phyloP scores from a whole-genome alignment of 2,329 filamentous ascomycete species.

The Fusarium solani-melongenae region DNA sequence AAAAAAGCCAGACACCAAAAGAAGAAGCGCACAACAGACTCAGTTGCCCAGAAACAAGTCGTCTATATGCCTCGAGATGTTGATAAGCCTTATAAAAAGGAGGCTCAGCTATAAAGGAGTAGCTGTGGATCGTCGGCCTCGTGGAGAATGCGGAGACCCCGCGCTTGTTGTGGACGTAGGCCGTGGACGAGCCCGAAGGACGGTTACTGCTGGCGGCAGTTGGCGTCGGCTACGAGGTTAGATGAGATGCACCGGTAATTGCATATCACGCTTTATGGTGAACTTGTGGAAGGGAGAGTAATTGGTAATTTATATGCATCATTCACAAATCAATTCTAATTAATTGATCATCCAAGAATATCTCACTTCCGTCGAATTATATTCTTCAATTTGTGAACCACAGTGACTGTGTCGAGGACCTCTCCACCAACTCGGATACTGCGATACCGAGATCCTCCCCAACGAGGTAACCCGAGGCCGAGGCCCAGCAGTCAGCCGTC shows the following conservation, averaged over 20 bases:
- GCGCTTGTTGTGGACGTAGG: constrained; percentile 1
- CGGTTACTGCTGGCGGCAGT: constrained; percentile 27
- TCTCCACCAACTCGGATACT: neutral
- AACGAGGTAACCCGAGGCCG: constrained; percentile 32
- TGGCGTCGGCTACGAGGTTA: constrained; percentile 23
- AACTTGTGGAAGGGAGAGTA: neutral
- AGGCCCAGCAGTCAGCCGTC: neutral
- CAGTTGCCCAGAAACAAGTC: neutral
- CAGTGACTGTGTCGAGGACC: neutral
- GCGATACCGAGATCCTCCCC: constrained; percentile 10
- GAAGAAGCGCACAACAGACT: neutral
- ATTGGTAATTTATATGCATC: neutral
- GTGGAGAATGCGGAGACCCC: constrained; percentile 38
- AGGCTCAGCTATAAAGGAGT: constrained; percentile 22
- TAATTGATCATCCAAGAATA: too few relatives aligned
- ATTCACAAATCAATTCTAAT: neutral
- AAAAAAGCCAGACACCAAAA: neutral
- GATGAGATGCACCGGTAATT: constrained; percentile 4
- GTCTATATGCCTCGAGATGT: neutral
- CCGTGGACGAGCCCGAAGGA: neutral
- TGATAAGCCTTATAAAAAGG: constrained; percentile 16
- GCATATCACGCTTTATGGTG: neutral
- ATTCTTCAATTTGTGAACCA: neutral
- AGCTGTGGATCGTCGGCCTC: constrained; percentile 15
- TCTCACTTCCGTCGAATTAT: neutral